Conservation (phyloP, 129 eudicot genomes). For the Artemisia argyi region DNA sequence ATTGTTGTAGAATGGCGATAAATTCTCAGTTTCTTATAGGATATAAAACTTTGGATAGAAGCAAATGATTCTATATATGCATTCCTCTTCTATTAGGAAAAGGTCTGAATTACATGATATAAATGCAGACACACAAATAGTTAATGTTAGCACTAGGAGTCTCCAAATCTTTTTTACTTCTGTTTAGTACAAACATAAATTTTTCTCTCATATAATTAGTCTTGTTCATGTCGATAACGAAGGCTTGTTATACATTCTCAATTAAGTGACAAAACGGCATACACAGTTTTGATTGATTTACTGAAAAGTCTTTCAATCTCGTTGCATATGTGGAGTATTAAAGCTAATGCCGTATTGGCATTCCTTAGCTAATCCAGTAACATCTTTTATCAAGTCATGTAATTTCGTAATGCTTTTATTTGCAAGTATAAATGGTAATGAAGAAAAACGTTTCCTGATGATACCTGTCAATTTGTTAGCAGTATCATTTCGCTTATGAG, state of each 20-base stretch:
- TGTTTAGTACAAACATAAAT: not conserved
- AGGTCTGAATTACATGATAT: not conserved
- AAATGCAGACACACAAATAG: not conserved
- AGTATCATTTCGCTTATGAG: conserved; percentile 17
- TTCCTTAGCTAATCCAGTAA: not conserved
- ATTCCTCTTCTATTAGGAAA: no score
- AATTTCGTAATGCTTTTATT: not conserved
- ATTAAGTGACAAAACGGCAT: not conserved
- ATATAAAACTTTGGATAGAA: no score
- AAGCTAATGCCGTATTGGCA: not conserved
- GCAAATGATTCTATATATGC: no score
- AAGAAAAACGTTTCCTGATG: not conserved
- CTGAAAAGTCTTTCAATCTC: not conserved
- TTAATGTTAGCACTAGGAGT: not conserved
- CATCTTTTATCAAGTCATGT: not conserved
- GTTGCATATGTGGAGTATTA: not conserved
- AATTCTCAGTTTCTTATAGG: no score
- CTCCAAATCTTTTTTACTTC: not conserved
- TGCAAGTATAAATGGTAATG: not conserved
- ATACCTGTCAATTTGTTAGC: conserved; percentile 2
- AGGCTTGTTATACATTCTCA: no score
- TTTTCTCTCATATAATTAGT: no score
- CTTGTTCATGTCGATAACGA: no score
- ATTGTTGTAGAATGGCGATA: no score
- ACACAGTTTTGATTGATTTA: not conserved